These are phyloP conservation scores for Musa balbisiana DNA, from an alignment of 202 grass and related monocot genomes.

Conservation along the genomic window DNA sequence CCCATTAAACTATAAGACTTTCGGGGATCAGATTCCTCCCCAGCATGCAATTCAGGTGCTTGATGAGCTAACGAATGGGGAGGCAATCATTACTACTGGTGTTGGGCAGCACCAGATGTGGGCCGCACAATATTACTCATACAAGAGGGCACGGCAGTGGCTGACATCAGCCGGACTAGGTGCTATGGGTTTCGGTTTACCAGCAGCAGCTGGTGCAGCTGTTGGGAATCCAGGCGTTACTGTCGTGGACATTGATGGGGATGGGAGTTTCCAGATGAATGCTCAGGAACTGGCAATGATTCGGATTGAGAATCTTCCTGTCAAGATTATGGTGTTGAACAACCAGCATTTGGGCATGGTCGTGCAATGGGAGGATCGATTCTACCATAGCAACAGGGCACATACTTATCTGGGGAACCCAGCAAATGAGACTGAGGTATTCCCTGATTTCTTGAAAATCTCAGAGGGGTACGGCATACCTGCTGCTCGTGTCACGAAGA, in stretches of 20 bases:
- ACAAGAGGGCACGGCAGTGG: slow-evolving; percentile 71
- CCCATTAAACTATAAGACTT: slow-evolving; percentile 63
- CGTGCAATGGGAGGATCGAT: slow-evolving; percentile 78
- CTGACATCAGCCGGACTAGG: slow-evolving; percentile 64
- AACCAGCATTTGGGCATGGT: slow-evolving; percentile 98
- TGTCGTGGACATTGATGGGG: slow-evolving; percentile 86
- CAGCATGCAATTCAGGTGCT: slow-evolving; percentile 79
- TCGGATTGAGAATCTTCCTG: slow-evolving; percentile 65
- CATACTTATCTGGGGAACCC: slow-evolving; percentile 89
- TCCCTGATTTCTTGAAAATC: slow-evolving; percentile 78
- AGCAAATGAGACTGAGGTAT: slow-evolving; percentile 61
- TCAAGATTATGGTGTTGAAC: slow-evolving; percentile 75
- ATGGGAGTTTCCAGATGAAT: slow-evolving; percentile 96
- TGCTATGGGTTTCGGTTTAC: slow-evolving; percentile 90
- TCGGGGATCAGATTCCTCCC: slow-evolving; percentile 52
- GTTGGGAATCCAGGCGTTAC: slow-evolving; percentile 76
- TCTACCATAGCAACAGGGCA: slow-evolving; percentile 82
- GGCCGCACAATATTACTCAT: slow-evolving; percentile 82
- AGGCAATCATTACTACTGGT: slow-evolving; percentile 73
- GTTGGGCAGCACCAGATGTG: slow-evolving; percentile 98
- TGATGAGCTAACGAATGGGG: slow-evolving; percentile 69
- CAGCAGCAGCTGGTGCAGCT: slow-evolving; percentile 72
- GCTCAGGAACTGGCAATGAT: slow-evolving; percentile 81
- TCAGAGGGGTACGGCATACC: slow-evolving; percentile 68
- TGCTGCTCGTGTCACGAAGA: slow-evolving; percentile 63